Percentiles rank a stretch among this genome's conserved stretches.
phyloP scores from a whole-genome alignment of 2,329 filamentous ascomycete genomes.

The Gyromitra esculenta region DNA sequence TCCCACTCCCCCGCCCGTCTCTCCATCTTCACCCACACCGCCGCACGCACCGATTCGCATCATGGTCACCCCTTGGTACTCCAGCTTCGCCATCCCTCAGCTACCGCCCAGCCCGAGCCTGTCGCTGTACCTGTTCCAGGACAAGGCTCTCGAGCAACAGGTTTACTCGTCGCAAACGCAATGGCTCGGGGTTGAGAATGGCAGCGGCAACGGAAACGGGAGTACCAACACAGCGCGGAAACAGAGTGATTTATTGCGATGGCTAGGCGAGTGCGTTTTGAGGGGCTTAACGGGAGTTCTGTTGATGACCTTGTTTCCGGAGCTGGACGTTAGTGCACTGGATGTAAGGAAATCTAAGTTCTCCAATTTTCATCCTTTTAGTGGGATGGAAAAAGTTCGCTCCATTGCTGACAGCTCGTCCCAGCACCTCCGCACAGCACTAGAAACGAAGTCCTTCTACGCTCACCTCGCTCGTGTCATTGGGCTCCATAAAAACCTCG shows the following conservation, averaged over 20 bases:
- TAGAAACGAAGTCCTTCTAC: constrained; percentile 50
- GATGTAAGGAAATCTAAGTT: constrained; percentile 24
- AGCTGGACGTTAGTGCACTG: constrained; percentile 19
- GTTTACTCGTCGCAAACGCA: constrained; percentile 49
- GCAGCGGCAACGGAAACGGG: background rate
- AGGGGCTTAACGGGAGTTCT: constrained; percentile 42
- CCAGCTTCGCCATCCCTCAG: constrained; percentile 40
- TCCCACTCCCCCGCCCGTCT: background rate
- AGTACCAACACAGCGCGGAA: constrained; percentile 1
- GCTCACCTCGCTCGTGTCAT: constrained; percentile 55
- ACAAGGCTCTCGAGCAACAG: constrained; percentile 46
- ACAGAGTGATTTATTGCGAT: constrained; percentile 38
- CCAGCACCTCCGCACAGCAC: constrained; percentile 45
- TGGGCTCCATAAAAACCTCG: constrained; percentile 49
- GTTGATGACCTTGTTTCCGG: constrained; percentile 44
- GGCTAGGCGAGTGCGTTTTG: constrained; percentile 46
- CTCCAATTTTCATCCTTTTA: background rate
- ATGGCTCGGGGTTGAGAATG: constrained; percentile 32
- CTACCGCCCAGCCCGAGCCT: constrained; percentile 30
- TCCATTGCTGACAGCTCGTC: background rate
- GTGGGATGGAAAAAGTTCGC: background rate
- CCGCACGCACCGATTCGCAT: constrained; percentile 11
- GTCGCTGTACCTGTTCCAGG: constrained; percentile 45
- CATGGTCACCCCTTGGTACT: constrained; percentile 47
- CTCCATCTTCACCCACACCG: background rate